Percentiles rank a stretch among this genome's conserved stretches.
These are phyloP conservation scores for Torulaspora franciscae DNA, from an alignment of 805 yeast species.

Conservation along the genomic window DNA sequence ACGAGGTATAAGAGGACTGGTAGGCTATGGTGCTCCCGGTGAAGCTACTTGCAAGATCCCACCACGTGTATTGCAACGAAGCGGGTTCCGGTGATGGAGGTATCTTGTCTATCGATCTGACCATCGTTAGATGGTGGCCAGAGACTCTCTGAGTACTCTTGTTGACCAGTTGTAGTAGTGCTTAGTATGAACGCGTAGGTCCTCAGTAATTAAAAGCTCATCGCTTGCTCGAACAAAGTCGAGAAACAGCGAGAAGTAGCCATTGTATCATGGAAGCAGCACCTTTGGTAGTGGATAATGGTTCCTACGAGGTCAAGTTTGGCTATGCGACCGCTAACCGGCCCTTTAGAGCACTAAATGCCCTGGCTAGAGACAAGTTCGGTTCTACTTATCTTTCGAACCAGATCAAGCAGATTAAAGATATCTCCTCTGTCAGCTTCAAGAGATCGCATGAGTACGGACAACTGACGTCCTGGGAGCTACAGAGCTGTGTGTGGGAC, in stretches of 20 bases:
- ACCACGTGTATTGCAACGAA: too few relatives aligned
- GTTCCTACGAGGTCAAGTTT: constrained; percentile 74
- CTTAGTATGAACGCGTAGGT: background rate
- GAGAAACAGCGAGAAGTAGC: background rate
- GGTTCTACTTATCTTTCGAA: constrained; percentile 70
- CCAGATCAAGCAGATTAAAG: constrained; percentile 56
- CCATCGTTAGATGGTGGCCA: background rate
- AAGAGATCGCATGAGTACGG: constrained; percentile 87
- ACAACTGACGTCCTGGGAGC: constrained; percentile 85
- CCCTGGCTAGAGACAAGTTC: constrained; percentile 70
- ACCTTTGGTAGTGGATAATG: constrained; percentile 75
- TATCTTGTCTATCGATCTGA: too few relatives aligned
- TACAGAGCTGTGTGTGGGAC: constrained; percentile 89
- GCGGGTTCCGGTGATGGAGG: too few relatives aligned
- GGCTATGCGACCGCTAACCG: constrained; percentile 42
- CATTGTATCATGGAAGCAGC: constrained; percentile 18
- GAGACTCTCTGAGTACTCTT: background rate
- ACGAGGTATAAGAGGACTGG: too few relatives aligned
- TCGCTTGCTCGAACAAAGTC: background rate
- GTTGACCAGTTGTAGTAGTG: background rate
- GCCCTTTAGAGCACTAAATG: constrained; percentile 59
- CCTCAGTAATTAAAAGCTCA: background rate
- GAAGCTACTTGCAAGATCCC: too few relatives aligned
- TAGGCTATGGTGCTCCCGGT: too few relatives aligned
- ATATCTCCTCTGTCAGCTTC: constrained; percentile 67